Base-by-base conservation (phyloP, 139 green algal species). In the Closterium sp. region DNA sequence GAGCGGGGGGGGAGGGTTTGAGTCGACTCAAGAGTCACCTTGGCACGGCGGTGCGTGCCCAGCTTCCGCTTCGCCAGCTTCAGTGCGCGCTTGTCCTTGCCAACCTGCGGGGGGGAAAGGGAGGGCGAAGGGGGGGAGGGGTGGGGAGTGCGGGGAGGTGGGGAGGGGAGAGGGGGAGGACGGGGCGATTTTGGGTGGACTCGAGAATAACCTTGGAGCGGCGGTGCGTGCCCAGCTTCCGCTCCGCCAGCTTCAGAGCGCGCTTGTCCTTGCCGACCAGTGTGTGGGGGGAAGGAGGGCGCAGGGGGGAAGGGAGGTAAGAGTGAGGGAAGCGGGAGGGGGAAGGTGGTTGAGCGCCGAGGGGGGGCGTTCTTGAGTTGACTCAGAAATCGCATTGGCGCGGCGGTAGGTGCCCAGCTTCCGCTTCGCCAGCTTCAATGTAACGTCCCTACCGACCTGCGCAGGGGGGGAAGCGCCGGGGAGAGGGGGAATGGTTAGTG, bases 21-120 rank as follows among this genome's bases (percentile, higher is more conserved):
- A 17, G 0, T 50, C 5, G 38, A 50, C 97, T 99, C 98, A 50
- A 97, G 94, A 96, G 99, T 99, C 90, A 94, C 96, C 97, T 99
- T 99, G 94, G 96, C 98, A 42, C 98, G 97, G 85, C 97, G 91
- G 96, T 99, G 98, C 30, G 98, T 99, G 88, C 98, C 98, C 87
- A 99, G 95, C 97, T 99, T 99, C 92, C 95, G 96, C 96, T 99
- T 99, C 88, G 97, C 97, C 11, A 99, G 94, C 97, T 99, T 99
- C 62, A 99, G 97, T 0, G 98, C 98, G 88, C 98, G 97, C 92
- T 94, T 94, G 85, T 94, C 92, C 31, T 73, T 89, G 28, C 92
- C 92, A 17, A 91, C 89, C 89, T 73, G 62, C 17, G 62, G 0
- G 13, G 62, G 62, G 62, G 62, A 13, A 13, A 13, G 10, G 45